Evolutionary conservation across 352 stramenopile genomes (phyloP), one percentile per base, ranked within the genome.

Genomic region (Blastocystis sp.): DNA sequence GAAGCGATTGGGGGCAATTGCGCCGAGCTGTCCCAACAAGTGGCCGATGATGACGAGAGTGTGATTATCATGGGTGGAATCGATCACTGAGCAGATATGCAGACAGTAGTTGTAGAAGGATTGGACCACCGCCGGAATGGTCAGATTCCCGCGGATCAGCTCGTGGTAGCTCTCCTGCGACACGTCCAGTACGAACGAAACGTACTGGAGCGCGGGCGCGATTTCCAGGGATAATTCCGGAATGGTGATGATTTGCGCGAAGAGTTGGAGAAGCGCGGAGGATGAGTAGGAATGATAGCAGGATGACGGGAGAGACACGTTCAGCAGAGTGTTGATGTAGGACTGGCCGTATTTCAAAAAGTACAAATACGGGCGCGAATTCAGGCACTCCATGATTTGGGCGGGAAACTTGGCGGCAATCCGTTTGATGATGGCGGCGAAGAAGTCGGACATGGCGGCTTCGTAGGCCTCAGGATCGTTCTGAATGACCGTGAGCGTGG

Each of bases 191-290:
- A 81, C 4, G 11, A 57, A 54, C 21, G 48, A 3, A 38, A 81
- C 10, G 45, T 63, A 81, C 3, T 54, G 48, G 0, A 65, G 40
- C 0, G 71, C 71, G 43, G 71, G 71, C 34, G 66, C 40, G 14
- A 81, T 54, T 48, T 81, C 71, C 3, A 81, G 48, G 2, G 71
- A 81, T 3, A 57, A 24, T 48, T 81, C 71, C n/a, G 71, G 71
- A 2, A 59, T 81, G 28, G 17, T 59, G 21, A 60, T 34, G 28
- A 34, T 34, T 34, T 34, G 28, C 28, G 28, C 28, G 28, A 34
- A 34, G 28, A 34, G 28, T 34, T 34, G 28, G 28, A 34, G 28
- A 34, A 34, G 28, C 0, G 28, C 64, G 17, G 43, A 34, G 21
- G 71, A 24, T 1, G 71, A 42, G 60, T 63, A 54, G 45, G 14